Base-by-base conservation (phyloP, 2,329 filamentous ascomycete species). In the Ustulina deusta region DNA sequence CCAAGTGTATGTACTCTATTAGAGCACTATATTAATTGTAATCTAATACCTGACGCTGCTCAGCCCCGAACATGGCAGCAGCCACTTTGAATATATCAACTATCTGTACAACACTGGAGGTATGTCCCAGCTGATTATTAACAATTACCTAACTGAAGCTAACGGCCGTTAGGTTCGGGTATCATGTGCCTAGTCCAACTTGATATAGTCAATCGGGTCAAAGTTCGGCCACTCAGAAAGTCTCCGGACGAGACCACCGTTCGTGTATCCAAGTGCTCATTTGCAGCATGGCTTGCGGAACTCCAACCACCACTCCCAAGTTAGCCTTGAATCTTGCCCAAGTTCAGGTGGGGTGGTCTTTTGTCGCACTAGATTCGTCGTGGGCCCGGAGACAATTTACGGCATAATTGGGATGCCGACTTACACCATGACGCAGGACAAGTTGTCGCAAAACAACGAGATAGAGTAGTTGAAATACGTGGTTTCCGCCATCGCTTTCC, bases 341-440 rank as follows among this genome's bases (percentile, higher is more conserved):
- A 36, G n/a, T 42, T 29, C 11, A 6, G 36, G 36, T 42, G 0
- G 1, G 2, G 36, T 10, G 42, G 42, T 38, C 57, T 60, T 60
- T 60, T 49, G 17, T 15, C 13, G 11, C 20, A 59, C 22, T 27
- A 44, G 27, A n/a, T 49, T 13, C 10, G 2, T 13, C 56, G 40
- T 61, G 52, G 59, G 61, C 13, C 44, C 61, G 57, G 61, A 68
- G 57, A 68, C 66, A 62, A 59, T 59, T 13, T 29, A 42, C 66
- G 66, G 66, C 32, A 22, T 22, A 66, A 69, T 36, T 20, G 27
- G 42, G 27, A 6, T 9, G 7, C 66, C 66, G 66, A 36, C 34
- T 66, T 27, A 22, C 32, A 17, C 49, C 62, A 62, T 25, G 34
- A 34, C 38, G 3, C 3, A n/a, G 36, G 32, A 22, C 38, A 65